These are phyloP conservation scores for Saccharomycopsis oosterbeekiorum DNA, from an alignment of 805 yeast species.

Conservation along the genomic window DNA sequence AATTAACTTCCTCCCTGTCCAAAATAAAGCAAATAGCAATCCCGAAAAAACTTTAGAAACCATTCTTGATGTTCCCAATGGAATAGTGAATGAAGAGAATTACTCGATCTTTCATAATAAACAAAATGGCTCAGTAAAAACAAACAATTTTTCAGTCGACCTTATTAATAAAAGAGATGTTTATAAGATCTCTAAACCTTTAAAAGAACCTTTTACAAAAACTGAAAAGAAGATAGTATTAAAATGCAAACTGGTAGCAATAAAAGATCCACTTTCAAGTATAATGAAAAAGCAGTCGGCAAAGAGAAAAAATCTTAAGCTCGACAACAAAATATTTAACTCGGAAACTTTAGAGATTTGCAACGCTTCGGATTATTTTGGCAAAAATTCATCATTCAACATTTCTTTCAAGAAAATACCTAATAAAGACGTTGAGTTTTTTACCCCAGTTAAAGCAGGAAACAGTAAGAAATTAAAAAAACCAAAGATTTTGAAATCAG, in stretches of 20 bases:
- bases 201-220: constrained; percentile 6
- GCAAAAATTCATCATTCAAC: constrained; percentile 10
- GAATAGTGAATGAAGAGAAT: constrained; percentile 11
- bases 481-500: constrained; percentile 18
- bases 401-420: constrained; percentile 8
- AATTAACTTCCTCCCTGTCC: background rate
- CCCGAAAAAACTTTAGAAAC: background rate
- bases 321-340: constrained; percentile 8
- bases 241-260: background rate
- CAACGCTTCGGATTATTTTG: background rate
- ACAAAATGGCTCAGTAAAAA: background rate
- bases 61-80: constrained; percentile 8
- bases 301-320: constrained; percentile 5
- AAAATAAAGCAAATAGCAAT: background rate
- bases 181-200: constrained; percentile 10
- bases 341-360: constrained; percentile 12
- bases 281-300: constrained; percentile 7
- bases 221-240: background rate
- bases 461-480: constrained; percentile 15
- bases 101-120: constrained; percentile 1
- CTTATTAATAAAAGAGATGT: constrained; percentile 8
- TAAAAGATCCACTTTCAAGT: constrained; percentile 10
- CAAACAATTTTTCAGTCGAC: constrained; percentile 4
- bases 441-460: constrained; percentile 6
- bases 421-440: constrained; percentile 8